A percentile compares a stretch with the other conserved stretches of the same genome.
Evolutionary conservation across 106 monocot genomes (phyloP).

Genomic region (Gastrodia elata): DNA sequence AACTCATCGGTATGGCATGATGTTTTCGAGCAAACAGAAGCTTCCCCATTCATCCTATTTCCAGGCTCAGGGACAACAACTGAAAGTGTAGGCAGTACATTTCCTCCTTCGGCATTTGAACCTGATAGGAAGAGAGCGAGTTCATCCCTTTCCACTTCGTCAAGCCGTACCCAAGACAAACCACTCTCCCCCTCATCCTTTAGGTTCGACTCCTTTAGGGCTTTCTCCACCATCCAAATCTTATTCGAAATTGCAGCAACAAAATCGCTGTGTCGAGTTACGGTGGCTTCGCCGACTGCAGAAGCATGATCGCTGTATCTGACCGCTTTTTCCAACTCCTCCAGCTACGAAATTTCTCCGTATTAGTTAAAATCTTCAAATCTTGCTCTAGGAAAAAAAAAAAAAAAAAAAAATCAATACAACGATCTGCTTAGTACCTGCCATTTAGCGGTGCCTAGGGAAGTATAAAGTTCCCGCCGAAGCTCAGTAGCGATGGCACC

Average conservation of each 20-base stretch:
- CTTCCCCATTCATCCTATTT: background rate
- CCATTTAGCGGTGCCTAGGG: constrained; percentile 71
- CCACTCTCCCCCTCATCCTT: constrained; percentile 11
- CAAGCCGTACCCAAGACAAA: constrained; percentile 24
- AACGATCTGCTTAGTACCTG: constrained; percentile 33
- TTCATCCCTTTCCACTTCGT: constrained; percentile 41
- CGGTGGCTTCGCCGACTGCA: constrained; percentile 36
- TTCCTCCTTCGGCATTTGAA: background rate
- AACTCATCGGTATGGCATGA: background rate
- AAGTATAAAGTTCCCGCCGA: constrained; percentile 43
- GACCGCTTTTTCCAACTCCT: constrained; percentile 45
- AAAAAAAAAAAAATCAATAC: background rate
- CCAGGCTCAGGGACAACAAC: background rate
- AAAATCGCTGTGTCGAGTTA: constrained; percentile 43
- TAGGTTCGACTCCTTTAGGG: constrained; percentile 26
- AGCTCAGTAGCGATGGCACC: constrained; percentile 14
- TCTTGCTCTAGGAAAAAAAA: background rate
- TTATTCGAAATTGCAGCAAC: constrained; percentile 33
- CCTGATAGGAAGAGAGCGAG: constrained; percentile 35
- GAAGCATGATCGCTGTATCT: constrained; percentile 21
- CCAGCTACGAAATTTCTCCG: constrained; percentile 26
- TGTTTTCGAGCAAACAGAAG: background rate
- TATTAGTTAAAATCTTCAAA: background rate
- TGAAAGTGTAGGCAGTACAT: background rate
- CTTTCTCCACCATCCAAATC: constrained; percentile 35